Evolutionary conservation across 2,329 filamentous ascomycete species (phyloP).

Genomic region (Thyridium curvatum): DNA sequence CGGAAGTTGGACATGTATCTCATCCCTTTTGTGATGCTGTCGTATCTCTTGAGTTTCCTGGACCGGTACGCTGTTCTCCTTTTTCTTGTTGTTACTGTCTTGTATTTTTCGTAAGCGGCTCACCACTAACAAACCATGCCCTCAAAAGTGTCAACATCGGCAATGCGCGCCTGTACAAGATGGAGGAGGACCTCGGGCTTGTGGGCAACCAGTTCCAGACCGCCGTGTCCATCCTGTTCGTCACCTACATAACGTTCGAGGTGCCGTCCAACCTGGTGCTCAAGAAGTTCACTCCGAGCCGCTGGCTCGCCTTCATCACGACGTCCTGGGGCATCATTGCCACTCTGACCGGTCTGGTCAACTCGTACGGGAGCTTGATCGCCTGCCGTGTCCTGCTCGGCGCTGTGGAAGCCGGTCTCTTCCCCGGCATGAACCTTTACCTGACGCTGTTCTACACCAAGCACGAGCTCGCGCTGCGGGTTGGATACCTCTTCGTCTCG

Average conservation of each 20-base stretch:
- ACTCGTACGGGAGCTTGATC: constrained; percentile 60
- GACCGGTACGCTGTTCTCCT: constrained; percentile 47
- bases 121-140: neutral
- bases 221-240: constrained; percentile 60
- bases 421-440: constrained; percentile 63
- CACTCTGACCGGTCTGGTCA: constrained; percentile 62
- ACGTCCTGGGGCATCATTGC: constrained; percentile 61
- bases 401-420: constrained; percentile 61
- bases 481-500: constrained; percentile 67
- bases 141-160: constrained; percentile 60
- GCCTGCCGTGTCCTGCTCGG: constrained; percentile 64
- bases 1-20: constrained; percentile 59
- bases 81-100: neutral
- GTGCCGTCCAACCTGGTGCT: constrained; percentile 60
- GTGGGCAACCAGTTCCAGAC: constrained; percentile 63
- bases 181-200: constrained; percentile 58
- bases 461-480: constrained; percentile 63
- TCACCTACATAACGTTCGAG: constrained; percentile 57
- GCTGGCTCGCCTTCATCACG: constrained; percentile 61
- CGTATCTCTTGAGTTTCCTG: constrained; percentile 72
- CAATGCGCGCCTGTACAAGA: constrained; percentile 58
- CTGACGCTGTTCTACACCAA: constrained; percentile 74
- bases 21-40: constrained; percentile 59
- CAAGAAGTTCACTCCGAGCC: constrained; percentile 54
- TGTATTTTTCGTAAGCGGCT: neutral